Evolutionary conservation across 495 filamentous ascomycete species (phyloP).

Genomic region (Rhypophila decipiens): DNA sequence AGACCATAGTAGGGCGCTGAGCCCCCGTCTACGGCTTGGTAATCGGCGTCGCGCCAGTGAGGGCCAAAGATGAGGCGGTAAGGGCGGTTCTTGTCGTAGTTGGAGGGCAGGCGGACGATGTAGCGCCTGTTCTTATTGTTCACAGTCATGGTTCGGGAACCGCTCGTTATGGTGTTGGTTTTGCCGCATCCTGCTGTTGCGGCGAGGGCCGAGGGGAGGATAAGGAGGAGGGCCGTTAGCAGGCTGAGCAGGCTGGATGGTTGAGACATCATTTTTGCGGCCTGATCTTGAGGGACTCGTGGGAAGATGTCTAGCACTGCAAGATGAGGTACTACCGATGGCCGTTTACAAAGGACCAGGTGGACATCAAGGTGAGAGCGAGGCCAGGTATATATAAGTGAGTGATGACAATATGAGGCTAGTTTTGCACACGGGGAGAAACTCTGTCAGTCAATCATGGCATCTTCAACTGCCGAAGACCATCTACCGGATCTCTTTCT

Average conservation of each 20-base stretch:
- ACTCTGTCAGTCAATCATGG: not conserved
- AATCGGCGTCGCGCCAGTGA: conserved; percentile 31
- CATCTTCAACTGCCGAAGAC: not conserved
- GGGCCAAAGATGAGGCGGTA: conserved; percentile 35
- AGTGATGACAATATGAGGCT: not conserved
- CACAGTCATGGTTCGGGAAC: conserved; percentile 21
- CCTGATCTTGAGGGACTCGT: not conserved
- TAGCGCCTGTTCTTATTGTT: conserved; percentile 23
- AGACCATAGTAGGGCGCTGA: conserved; percentile 38
- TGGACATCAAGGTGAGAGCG: not conserved
- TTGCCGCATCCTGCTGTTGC: conserved; percentile 31
- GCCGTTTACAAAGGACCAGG: not conserved
- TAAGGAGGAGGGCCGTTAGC: conserved; percentile 2
- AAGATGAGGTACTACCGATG: not conserved
- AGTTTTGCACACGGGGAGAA: not conserved
- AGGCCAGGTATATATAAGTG: not conserved
- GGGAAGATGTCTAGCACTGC: not conserved
- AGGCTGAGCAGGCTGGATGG: conserved; percentile 1
- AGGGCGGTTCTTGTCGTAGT: conserved; percentile 33
- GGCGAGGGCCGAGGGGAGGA: conserved; percentile 1
- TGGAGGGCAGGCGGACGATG: conserved; percentile 29
- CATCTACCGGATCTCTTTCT: conserved; percentile 1
- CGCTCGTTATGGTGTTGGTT: conserved; percentile 20
- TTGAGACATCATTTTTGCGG: not conserved
- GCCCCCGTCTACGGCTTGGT: conserved; percentile 26